These are phyloP conservation scores for Pittosporum tobira DNA, from an alignment of 129 eudicot species.

Conservation along the genomic window DNA sequence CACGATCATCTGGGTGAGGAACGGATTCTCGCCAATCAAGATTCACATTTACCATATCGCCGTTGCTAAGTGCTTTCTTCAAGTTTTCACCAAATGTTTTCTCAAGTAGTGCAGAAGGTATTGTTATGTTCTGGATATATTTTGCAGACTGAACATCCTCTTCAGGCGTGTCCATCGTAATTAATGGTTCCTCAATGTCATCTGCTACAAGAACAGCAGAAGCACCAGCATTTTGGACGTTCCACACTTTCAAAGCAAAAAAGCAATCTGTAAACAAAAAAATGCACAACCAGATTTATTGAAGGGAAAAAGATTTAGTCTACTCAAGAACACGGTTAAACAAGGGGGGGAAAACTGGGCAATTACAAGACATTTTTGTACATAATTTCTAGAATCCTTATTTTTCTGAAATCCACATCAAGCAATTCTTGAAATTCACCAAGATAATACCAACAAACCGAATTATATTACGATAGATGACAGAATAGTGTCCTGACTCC, in stretches of 20 bases:
- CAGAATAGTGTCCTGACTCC: too few species aligned
- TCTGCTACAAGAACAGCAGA: slow-evolving; percentile 96
- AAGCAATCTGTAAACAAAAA: slow-evolving; percentile 61
- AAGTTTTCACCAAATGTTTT: slow-evolving; percentile 59
- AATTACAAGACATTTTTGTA: too few species aligned
- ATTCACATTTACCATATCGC: slow-evolving; percentile 82
- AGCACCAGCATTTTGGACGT: slow-evolving; percentile 95
- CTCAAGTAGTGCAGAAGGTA: slow-evolving; percentile 80
- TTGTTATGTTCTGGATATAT: slow-evolving; percentile 77
- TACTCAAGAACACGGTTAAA: too few species aligned
- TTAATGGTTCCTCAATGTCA: slow-evolving; percentile 60
- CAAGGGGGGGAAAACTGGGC: too few species aligned
- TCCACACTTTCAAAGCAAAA: slow-evolving; percentile 94
- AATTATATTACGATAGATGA: too few species aligned
- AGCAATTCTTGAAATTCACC: background rate
- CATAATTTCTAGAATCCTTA: too few species aligned
- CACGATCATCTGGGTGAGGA: slow-evolving; percentile 98
- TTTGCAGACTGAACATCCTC: slow-evolving; percentile 64
- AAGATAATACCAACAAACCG: background rate
- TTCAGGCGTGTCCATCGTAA: slow-evolving; percentile 93
- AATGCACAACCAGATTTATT: background rate
- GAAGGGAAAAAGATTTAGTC: background rate
- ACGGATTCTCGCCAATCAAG: slow-evolving; percentile 98
- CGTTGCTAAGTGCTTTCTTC: slow-evolving; percentile 46
- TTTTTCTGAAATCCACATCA: too few species aligned